Evolutionary conservation across 495 filamentous ascomycete species (phyloP), one percentile per base, ranked within the genome.

Genomic region (Cairneyella variabilis): DNA sequence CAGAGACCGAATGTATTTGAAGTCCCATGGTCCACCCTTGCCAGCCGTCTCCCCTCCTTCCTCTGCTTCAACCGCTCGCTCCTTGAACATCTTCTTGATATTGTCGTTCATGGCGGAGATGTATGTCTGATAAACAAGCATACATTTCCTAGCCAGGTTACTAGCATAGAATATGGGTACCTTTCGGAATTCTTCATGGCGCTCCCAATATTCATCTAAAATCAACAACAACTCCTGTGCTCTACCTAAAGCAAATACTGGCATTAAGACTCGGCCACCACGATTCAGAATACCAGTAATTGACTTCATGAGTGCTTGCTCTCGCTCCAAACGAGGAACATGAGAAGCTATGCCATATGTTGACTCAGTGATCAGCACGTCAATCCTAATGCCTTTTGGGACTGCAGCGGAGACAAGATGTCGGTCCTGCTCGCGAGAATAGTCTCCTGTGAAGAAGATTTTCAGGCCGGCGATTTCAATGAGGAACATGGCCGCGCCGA

Each of bases 111-210:
- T 98, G 22, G 90, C 88, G 48, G 88, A 86, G 53, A 96, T 87
- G 63, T 97, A 97, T 1, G 93, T 98, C 68, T 97, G 92, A 64
- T 98, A 98, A 5, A 98, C 91, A 16, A 96, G 80, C 93, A 98
- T 98, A 65, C 93, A 98, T 67, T 95, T 93, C 57, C 92, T 75
- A 1, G 93, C 93, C 42, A 96, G 78, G 64, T 92, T 95, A 55
- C 86, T 90, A 44, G 93, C 93, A 68, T 97, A 98, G 73, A 97
- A 98, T 48, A 98, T 97, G 16, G 93, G 93, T 17, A 86, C 83
- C 54, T 87, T 89, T 58, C 95, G 92, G 60, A 83, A 86, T 63
- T 96, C 89, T 0, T 79, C 71, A 62, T 97, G 91, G 32, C 85
- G 83, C 41, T 79, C 79, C 93, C 93, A 98, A 70, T 96, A 98